These are phyloP conservation scores for Rhododendron ovatum DNA, from an alignment of 148 eudicot genomes.

Conservation along the genomic window DNA sequence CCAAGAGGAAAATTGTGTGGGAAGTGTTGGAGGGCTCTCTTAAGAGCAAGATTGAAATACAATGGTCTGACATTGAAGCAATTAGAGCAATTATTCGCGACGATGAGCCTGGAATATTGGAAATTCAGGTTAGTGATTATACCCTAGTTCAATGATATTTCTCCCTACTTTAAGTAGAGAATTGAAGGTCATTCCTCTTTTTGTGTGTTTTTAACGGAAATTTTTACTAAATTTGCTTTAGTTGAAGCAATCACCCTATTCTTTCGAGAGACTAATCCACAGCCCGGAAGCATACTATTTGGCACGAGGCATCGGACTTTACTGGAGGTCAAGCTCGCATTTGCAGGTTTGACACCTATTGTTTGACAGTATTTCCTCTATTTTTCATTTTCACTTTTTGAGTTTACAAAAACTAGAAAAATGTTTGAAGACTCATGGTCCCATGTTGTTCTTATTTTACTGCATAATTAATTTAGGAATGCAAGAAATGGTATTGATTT, in stretches of 20 bases:
- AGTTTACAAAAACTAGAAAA: neutral
- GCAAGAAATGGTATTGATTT: neutral
- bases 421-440: neutral
- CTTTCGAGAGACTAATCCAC: constrained; percentile 41
- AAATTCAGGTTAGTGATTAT: constrained; percentile 42
- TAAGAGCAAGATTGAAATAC: constrained; percentile 69
- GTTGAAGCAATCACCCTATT: constrained; percentile 54
- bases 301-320: constrained; percentile 53
- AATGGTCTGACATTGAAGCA: constrained; percentile 62
- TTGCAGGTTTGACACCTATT: constrained; percentile 27
- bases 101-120: constrained; percentile 32
- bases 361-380: neutral
- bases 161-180: neutral
- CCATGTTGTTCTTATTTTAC: neutral
- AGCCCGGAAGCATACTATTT: constrained; percentile 58
- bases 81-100: constrained; percentile 32
- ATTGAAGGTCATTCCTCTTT: neutral
- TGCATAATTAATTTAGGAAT: neutral
- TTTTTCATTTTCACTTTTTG: neutral
- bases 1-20: constrained; percentile 74
- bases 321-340: constrained; percentile 57
- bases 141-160: neutral
- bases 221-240: constrained; percentile 15
- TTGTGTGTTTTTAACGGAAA: neutral
- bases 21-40: constrained; percentile 53